Evolutionary conservation across 306 rosid genomes (phyloP), one percentile per base, ranked within the genome.

Genomic region (Trifolium repens): DNA sequence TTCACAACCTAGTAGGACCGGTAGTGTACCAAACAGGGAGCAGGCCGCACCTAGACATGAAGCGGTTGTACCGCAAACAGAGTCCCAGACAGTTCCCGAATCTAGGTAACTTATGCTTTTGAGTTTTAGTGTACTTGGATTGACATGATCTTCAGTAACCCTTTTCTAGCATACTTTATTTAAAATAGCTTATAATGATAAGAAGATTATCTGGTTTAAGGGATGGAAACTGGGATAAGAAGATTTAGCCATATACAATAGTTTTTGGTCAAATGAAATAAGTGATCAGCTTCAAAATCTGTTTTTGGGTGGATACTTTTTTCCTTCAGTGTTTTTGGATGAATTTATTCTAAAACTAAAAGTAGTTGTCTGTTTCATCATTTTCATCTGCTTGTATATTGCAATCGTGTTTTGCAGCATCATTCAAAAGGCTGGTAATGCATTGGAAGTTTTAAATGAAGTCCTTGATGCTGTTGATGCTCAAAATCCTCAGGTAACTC

Each of bases 381-480:
- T 37, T 63, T 65, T 74, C 55, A 34, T 69, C 42, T 59, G 11
- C 60, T 64, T 84, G 62, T 58, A 43, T 57, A 78, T 40, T 47
- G 12, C 43, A 40, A 42, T 58, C 44, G 9, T 74, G 55, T 74
- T 46, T 77, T 86, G 85, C 89, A 94, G 98, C 86, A 87, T 88
- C 70, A 85, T 91, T 75, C 91, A 88, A 75, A 94, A 91, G 88
- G 98, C 98, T 49, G 70, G 85, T 68, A 94, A 94, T 80, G 94
- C 91, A 40, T 82, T 87, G 73, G 94, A 90, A 75, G 89, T 94
- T 72, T 85, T 94, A 35, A 91, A 85, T 67, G 98, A 94, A 81
- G 97, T 94, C 69, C 96, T 94, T 62, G 97, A 91, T 74, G 97
- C 98, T 22, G 88, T 90, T 66, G 90, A 88, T 83, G 43, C 88